Evolutionary conservation across 306 rosid species (phyloP).

Genomic region (Betula pendula): DNA sequence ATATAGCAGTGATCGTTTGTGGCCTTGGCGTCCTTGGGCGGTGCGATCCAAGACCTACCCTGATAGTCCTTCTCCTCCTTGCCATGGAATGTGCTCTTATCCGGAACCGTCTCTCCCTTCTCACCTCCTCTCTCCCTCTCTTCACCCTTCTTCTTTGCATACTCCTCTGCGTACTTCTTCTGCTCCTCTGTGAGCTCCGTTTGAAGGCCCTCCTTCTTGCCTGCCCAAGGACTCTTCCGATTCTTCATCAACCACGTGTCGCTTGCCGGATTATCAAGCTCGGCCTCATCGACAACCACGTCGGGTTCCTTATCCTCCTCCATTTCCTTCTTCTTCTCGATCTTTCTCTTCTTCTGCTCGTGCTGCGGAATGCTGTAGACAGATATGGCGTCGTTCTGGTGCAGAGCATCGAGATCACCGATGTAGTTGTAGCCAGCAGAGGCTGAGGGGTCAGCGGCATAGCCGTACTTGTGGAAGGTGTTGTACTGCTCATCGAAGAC

Average conservation of each 20-base stretch:
- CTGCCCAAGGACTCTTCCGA: constrained; percentile 91
- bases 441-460: constrained; percentile 90
- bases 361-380: constrained; percentile 79
- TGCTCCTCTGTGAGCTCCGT: constrained; percentile 84
- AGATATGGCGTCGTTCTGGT: constrained; percentile 61
- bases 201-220: constrained; percentile 82
- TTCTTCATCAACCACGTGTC: constrained; percentile 84
- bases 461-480: constrained; percentile 82
- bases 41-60: constrained; percentile 96
- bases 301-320: constrained; percentile 26
- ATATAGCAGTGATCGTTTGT: constrained; percentile 86
- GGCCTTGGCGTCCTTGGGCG: constrained; percentile 93
- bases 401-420: constrained; percentile 68
- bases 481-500: constrained; percentile 94
- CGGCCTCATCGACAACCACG: constrained; percentile 22
- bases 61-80: constrained; percentile 95
- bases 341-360: constrained; percentile 71
- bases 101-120: constrained; percentile 64
- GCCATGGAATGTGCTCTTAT: constrained; percentile 91
- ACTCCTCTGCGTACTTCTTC: constrained; percentile 84
- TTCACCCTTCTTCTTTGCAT: constrained; percentile 96
- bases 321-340: constrained; percentile 51
- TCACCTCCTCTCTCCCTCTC: constrained; percentile 76
- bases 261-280: constrained; percentile 71
- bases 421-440: constrained; percentile 67